Base-by-base conservation (phyloP, 768 basidiomycete species). In the Psilocybe subaeruginosa region DNA sequence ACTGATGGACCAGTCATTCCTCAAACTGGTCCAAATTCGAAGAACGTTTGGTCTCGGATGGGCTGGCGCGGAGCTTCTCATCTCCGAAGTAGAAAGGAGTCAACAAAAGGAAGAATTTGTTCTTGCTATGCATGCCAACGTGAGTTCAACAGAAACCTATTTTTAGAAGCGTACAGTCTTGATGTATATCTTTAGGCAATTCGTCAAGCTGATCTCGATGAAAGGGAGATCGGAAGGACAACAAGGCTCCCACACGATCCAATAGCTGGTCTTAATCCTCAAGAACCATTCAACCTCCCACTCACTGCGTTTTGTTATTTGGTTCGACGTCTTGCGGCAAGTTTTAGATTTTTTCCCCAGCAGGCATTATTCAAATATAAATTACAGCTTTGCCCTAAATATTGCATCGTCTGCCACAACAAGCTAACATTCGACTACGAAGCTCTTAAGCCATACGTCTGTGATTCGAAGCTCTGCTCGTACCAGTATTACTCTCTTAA, bases 381-480 rank as follows among this genome's bases (percentile, higher is more conserved):
- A 41, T 27, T 31, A 41, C 61, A 89, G 86, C 77, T 91, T 19
- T 91, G 88, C 65, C 84, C 86, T 0, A 78, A 84, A 19, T 89
- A 85, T 71, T 92, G 90, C 65, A 78, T 89, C n/a, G 86, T 89
- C n/a, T 91, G 90, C 72, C 89, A 89, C 66, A 83, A 83, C 64
- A 82, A 79, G 62, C 76, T 88, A 31, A 66, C 77, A 8, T 76
- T 74, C 8, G 77, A 82, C 43, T 84, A 81, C 60, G 84, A 85
- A 63, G 82, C 85, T 0, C 80, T 91, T 61, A 89, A 90, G 69
- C 90, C 90, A 1, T 91, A 90, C 67, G 88, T 92, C 27, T 92
- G 90, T 69, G 80, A 82, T 57, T 80, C 79, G 4, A 81, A 82
- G 56, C 78, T 92, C 4, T 92, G 90, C 71, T 75, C 83, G 4